Conservation (phyloP, 2,329 filamentous ascomycete genomes). For the Drechslerella dactyloides region DNA sequence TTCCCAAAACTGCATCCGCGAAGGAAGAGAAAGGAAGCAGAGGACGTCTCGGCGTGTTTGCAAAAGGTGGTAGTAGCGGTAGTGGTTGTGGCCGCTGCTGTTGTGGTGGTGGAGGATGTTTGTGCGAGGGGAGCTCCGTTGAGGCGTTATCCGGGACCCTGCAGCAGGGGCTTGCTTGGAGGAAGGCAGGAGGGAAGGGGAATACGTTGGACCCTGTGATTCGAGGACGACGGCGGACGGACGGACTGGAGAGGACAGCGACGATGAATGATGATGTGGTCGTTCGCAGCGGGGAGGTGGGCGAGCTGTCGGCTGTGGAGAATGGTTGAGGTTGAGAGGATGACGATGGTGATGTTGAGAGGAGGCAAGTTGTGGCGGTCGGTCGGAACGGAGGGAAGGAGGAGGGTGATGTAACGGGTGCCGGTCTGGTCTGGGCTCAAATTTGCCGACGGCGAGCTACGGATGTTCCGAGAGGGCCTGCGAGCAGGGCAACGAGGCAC, state of each 20-base stretch:
- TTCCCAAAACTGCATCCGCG: constrained; percentile 3
- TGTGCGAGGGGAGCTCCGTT: neutral
- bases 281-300: neutral
- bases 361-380: neutral
- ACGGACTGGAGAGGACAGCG: neutral
- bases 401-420: neutral
- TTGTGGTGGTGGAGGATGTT: too few relatives aligned
- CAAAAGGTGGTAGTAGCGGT: too few relatives aligned
- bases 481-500: too few relatives aligned
- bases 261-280: neutral
- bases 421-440: neutral
- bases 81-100: too few relatives aligned
- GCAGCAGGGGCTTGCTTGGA: neutral
- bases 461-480: neutral
- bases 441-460: too few relatives aligned
- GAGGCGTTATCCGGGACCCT: constrained; percentile 4
- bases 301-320: neutral
- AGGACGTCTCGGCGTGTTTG: too few relatives aligned
- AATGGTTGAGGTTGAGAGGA: neutral
- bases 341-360: neutral
- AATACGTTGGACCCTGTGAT: constrained; percentile 1
- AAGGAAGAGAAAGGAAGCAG: neutral
- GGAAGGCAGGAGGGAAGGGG: neutral
- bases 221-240: neutral
- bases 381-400: neutral